A percentile compares a stretch with the other conserved stretches of the same genome.
Evolutionary conservation across 2,329 filamentous ascomycete genomes (phyloP).

Genomic region (Aureobasidium sp.): DNA sequence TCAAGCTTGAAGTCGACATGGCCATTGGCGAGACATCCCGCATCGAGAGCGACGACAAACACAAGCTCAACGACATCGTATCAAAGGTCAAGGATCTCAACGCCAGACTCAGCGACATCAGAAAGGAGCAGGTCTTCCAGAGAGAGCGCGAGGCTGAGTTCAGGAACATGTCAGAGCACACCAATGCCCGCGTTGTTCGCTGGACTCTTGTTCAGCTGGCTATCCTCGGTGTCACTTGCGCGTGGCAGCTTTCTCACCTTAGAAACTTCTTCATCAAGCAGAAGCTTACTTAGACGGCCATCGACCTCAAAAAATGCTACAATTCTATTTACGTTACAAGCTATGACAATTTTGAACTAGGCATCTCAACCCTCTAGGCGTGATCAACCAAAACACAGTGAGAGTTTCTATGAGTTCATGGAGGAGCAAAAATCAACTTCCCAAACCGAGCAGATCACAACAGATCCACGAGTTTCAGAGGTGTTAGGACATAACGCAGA

Average conservation of each 20-base stretch:
- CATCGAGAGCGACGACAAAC: conserved; percentile 90
- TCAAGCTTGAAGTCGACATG: conserved; percentile 81
- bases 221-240: conserved; percentile 79
- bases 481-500: no score
- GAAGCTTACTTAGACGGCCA: conserved; percentile 71
- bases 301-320: neutral
- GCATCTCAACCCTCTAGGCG: no score
- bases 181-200: conserved; percentile 82
- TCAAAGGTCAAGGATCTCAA: conserved; percentile 86
- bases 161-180: conserved; percentile 91
- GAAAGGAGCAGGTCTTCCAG: conserved; percentile 94
- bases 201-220: conserved; percentile 90
- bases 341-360: no score
- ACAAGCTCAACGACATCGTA: conserved; percentile 83
- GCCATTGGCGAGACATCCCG: conserved; percentile 90
- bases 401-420: no score
- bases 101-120: conserved; percentile 75
- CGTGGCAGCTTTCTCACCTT: conserved; percentile 94
- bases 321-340: neutral
- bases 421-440: no score
- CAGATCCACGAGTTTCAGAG: no score
- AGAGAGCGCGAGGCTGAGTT: conserved; percentile 96
- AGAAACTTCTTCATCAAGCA: conserved; percentile 99
- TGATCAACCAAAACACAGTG: no score
- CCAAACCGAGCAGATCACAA: no score